These are phyloP conservation scores for Aspergillus floridensis DNA, from an alignment of 2,329 filamentous ascomycete genomes.

Conservation along the genomic window DNA sequence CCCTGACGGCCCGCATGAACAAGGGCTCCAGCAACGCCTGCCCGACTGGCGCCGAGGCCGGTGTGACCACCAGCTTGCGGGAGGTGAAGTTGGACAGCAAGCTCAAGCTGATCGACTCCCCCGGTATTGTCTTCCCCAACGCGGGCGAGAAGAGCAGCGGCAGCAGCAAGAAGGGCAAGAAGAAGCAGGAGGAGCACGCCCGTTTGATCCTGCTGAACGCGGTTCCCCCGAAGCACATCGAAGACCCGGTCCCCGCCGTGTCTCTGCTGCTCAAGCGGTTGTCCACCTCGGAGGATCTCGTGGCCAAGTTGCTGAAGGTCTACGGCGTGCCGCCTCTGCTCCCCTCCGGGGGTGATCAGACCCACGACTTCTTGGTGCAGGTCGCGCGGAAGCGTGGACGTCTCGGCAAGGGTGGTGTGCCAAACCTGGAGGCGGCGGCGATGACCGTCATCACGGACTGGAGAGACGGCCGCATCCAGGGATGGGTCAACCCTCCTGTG, in stretches of 20 bases:
- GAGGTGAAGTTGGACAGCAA: slow-evolving; percentile 94
- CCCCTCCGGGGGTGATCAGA: slow-evolving; percentile 67
- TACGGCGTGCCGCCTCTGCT: slow-evolving; percentile 84
- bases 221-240: slow-evolving; percentile 88
- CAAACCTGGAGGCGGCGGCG: slow-evolving; percentile 82
- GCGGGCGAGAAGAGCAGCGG: slow-evolving; percentile 35
- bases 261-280: slow-evolving; percentile 78
- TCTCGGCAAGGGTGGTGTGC: slow-evolving; percentile 82
- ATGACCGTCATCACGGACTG: slow-evolving; percentile 96
- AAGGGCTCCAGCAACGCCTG: slow-evolving; percentile 65
- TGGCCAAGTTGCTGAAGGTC: slow-evolving; percentile 74
- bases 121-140: slow-evolving; percentile 89
- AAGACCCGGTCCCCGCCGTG: slow-evolving; percentile 86
- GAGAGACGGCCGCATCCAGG: slow-evolving; percentile 91
- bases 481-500: slow-evolving; percentile 78
- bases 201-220: slow-evolving; percentile 86
- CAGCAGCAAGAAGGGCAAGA: slow-evolving; percentile 57
- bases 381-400: slow-evolving; percentile 90
- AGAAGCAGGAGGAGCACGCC: slow-evolving; percentile 68
- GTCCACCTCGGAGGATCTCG: slow-evolving; percentile 67
- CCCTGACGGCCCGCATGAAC: slow-evolving; percentile 73
- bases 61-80: slow-evolving; percentile 83
- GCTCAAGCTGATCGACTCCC: slow-evolving; percentile 88
- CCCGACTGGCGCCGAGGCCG: slow-evolving; percentile 85
- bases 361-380: slow-evolving; percentile 89